Evolutionary conservation across 2,329 filamentous ascomycete genomes (phyloP), one percentile per base, ranked within the genome.

Genomic region (Hypoxylon sp.): DNA sequence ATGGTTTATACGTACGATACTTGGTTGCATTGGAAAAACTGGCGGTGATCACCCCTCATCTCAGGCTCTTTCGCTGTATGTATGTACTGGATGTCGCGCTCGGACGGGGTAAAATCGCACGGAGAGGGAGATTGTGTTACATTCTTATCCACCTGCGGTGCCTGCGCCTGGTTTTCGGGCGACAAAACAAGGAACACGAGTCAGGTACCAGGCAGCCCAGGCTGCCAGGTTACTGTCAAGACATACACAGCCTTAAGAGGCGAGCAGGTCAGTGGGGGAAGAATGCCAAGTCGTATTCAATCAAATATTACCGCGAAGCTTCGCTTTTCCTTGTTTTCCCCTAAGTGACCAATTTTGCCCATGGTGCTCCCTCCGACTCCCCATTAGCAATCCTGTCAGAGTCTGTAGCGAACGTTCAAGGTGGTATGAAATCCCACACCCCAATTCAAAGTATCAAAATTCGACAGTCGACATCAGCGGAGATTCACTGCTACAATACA

Each of bases 101-200:
- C 64, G 42, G 64, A 70, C 42, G 64, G 68, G 68, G 65, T 24
- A 59, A 27, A 32, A 19, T 17, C 11, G 17, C 47, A 42, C 48
- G 42, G 27, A 37, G 11, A 35, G 15, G 27, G 35, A 24, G 51
- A 57, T 64, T 19, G 31, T 31, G 59, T 61, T 58, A 27, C 63
- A 66, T 60, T 10, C 13, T 55, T 53, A 48, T 31, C 63, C 63
- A 59, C 64, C n/a, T 50, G 52, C 65, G 55, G 59, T 59, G 56
- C 64, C n/a, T 50, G 52, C 65, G 55, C 64, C 60, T 64, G 21
- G 60, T 56, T 61, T 62, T 59, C 31, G 32, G 24, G 44, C 48
- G 6, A 11, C 19, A 37, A 64, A 67, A 60, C 67, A 59, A 57
- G 62, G 54, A 63, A 66, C 35, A 50, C 15, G 29, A 57, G 7